Evolutionary conservation across 2,329 filamentous ascomycete species (phyloP).

Genomic region (Diaporthe vexans): DNA sequence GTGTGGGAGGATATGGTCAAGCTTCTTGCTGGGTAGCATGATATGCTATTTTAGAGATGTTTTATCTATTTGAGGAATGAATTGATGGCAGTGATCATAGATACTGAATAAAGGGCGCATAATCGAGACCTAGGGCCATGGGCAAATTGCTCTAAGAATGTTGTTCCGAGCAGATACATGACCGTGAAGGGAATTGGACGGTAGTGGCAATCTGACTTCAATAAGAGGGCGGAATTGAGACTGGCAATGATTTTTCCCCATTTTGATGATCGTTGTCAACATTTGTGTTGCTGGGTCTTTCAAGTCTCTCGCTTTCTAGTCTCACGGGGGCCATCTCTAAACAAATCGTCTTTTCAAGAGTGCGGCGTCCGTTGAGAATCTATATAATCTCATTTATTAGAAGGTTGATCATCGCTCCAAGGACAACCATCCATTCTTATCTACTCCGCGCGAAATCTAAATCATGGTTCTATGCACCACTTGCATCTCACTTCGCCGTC

Average conservation of each 20-base stretch:
- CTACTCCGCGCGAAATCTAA: background rate
- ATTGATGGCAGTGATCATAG: background rate
- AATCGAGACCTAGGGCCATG: no score
- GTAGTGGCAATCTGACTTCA: no score
- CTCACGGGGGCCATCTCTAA: background rate
- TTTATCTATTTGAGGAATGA: no score
- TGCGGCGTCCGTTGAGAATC: no score
- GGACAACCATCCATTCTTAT: background rate
- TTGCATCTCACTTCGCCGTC: slow-evolving; percentile 65
- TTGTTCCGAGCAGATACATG: background rate
- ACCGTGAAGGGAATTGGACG: background rate
- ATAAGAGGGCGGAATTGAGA: no score
- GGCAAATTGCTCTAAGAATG: no score
- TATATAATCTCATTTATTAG: background rate
- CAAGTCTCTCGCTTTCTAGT: no score
- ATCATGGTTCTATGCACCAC: background rate
- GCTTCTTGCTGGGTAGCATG: slow-evolving; percentile 18
- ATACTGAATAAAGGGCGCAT: background rate
- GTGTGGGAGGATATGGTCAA: slow-evolving; percentile 43
- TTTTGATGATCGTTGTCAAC: background rate
- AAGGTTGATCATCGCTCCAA: background rate
- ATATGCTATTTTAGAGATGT: no score
- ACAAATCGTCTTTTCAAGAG: background rate
- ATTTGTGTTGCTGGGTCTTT: background rate
- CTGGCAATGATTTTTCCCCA: background rate